Evolutionary conservation across 768 basidiomycete species (phyloP).

Genomic region (Exsudoporus frostii): DNA sequence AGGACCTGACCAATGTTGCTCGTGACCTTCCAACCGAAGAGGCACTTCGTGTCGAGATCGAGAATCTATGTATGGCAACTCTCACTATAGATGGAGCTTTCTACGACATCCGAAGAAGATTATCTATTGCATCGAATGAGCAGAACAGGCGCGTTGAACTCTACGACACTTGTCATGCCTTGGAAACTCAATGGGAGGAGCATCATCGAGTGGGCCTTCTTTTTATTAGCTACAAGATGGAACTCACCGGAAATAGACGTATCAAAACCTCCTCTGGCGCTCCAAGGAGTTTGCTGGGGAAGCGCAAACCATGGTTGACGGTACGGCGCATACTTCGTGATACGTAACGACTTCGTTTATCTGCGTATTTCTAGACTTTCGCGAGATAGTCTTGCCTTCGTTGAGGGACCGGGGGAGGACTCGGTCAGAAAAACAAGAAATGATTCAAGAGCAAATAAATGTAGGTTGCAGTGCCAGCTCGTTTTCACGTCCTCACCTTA

Average conservation of each 20-base stretch:
- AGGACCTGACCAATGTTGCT: neutral
- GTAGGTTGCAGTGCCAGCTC: neutral
- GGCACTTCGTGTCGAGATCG: slow-evolving; percentile 15
- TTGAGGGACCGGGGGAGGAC: slow-evolving; percentile 6
- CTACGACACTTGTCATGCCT: slow-evolving; percentile 6
- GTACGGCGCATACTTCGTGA: neutral
- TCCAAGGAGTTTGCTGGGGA: slow-evolving; percentile 21
- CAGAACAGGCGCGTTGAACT: slow-evolving; percentile 9
- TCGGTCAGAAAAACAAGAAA: slow-evolving; percentile 9
- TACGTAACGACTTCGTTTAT: neutral
- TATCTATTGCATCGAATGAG: slow-evolving; percentile 5
- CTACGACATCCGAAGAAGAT: slow-evolving; percentile 7
- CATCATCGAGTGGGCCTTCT: slow-evolving; percentile 6
- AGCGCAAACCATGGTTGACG: slow-evolving; percentile 16
- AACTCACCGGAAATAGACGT: slow-evolving; percentile 8
- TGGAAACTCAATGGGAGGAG: slow-evolving; percentile 17
- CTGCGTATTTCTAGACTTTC: slow-evolving; percentile 6
- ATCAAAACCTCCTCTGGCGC: slow-evolving; percentile 16
- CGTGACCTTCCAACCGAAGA: slow-evolving; percentile 12
- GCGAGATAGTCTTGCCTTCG: slow-evolving; percentile 15
- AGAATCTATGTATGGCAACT: slow-evolving; percentile 11
- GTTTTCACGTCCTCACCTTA: neutral
- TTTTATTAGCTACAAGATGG: neutral
- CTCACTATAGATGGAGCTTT: slow-evolving; percentile 19
- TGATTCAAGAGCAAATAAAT: slow-evolving; percentile 16